phyloP scores from a whole-genome alignment of 208 protist species.

The Acanthamoeba healyi region DNA sequence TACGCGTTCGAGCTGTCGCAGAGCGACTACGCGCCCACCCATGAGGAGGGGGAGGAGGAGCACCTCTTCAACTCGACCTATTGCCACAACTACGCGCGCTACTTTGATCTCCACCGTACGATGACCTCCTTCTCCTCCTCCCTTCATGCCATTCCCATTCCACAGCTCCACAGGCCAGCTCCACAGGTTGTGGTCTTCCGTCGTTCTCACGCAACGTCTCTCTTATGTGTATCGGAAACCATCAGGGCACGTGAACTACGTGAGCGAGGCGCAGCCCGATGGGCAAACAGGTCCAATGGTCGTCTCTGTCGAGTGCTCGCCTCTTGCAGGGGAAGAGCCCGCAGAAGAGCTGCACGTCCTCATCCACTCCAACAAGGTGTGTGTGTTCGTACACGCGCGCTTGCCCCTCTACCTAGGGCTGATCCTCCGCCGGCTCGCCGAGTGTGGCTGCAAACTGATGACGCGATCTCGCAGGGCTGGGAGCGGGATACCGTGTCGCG shows the following conservation, averaged over 20 bases:
- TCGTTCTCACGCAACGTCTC: too few species aligned
- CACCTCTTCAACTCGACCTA: not conserved
- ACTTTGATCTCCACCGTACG: not conserved
- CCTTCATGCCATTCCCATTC: not conserved
- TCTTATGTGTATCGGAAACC: not conserved
- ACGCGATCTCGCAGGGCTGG: slow-evolving; percentile 34
- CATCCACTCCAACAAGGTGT: slow-evolving; percentile 28
- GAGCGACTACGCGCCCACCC: too few species aligned
- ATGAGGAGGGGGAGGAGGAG: not conserved
- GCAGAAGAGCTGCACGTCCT: not conserved
- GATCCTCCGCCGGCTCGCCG: too few species aligned
- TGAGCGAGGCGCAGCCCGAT: not conserved
- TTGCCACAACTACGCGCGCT: not conserved
- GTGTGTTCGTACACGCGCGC: not conserved
- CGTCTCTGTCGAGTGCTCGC: not conserved
- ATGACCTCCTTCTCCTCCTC: not conserved
- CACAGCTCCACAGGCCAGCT: not conserved
- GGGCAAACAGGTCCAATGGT: not conserved
- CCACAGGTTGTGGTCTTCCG: not conserved
- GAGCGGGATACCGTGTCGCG: not conserved
- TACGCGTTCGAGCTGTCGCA: too few species aligned
- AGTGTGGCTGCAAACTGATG: not conserved
- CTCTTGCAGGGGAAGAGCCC: not conserved
- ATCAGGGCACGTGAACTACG: slow-evolving; percentile 17
- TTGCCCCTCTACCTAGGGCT: not conserved